Evolutionary conservation across 352 stramenopile genomes (phyloP).

Genomic region (Aphanomyces cochlioides): DNA sequence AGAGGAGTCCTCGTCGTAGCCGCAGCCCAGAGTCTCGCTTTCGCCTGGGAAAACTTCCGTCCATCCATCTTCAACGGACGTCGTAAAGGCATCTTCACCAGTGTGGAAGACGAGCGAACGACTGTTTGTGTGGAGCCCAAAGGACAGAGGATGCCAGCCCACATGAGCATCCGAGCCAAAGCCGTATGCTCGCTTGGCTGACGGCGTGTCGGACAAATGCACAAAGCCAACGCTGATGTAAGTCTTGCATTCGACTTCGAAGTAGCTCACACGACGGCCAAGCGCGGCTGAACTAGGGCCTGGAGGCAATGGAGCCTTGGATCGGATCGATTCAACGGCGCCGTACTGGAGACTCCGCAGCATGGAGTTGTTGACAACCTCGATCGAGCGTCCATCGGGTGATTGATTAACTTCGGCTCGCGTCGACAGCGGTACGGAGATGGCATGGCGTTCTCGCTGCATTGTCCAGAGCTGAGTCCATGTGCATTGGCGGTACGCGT

Average conservation of each 20-base stretch:
- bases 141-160: slow-evolving; percentile 40
- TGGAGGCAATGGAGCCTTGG: slow-evolving; percentile 25
- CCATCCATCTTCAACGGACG: slow-evolving; percentile 22
- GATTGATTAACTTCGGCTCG: slow-evolving; percentile 35
- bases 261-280: slow-evolving; percentile 36
- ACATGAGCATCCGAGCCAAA: slow-evolving; percentile 40
- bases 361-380: slow-evolving; percentile 40
- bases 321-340: slow-evolving; percentile 40
- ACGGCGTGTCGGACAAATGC: slow-evolving; percentile 7
- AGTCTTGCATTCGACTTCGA: slow-evolving; percentile 35
- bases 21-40: slow-evolving; percentile 35
- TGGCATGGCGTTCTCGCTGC: slow-evolving; percentile 28
- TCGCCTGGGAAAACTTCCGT: slow-evolving; percentile 7
- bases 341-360: slow-evolving; percentile 32
- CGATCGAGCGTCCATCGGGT: slow-evolving; percentile 29
- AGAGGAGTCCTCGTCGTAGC: slow-evolving; percentile 26
- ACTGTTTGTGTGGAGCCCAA: slow-evolving; percentile 44
- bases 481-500: neutral
- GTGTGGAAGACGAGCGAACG: slow-evolving; percentile 1
- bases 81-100: neutral
- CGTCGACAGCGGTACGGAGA: slow-evolving; percentile 34
- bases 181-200: slow-evolving; percentile 34
- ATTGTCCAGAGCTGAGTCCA: slow-evolving; percentile 32
- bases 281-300: slow-evolving; percentile 17
- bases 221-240: slow-evolving; percentile 40